Evolutionary conservation across 257 asterid genomes (phyloP), one percentile per base, ranked within the genome.

Genomic region (Echites panduratus): DNA sequence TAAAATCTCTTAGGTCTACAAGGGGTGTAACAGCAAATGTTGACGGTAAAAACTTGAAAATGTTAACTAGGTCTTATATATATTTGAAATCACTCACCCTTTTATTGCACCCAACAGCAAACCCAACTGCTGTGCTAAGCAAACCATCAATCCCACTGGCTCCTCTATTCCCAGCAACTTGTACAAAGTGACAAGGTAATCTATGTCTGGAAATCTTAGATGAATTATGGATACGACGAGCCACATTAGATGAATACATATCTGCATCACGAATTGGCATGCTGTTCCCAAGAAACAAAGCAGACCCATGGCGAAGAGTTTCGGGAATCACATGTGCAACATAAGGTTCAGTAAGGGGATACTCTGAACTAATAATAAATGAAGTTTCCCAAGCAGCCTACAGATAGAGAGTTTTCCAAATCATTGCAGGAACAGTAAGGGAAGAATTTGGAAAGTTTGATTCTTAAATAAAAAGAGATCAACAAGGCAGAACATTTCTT

Each of bases 71-170:
- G 29, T 40, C 62, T 50, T 49, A 50, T 3, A 58, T 9, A 68
- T 56, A 12, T 16, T 52, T 38, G 43, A 62, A 24, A 41, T 26
- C 49, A 75, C 99, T 90, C 84, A 92, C 99, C 67, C 89, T 82
- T 83, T 90, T 95, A 77, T 92, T 92, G 91, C 95, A 82, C 77
- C 99, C 99, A 78, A 87, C 91, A 41, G 98, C 87, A 81, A 88
- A 95, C 29, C 99, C 99, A 57, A 88, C 70, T 73, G 99, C 98
- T 7, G 98, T 90, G 83, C 99, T 95, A 67, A 87, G 90, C 85
- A 95, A 75, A 68, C 99, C 99, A 80, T 95, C 99, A 71, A 95
- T 95, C 16, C 99, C 99, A 80, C 99, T 90, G 65, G 99, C 96
- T 67, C 99, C 99, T 81, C 99, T 81, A 74, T 95, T 95, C 69